These are phyloP conservation scores for Helianthus tuberosus DNA, from an alignment of 129 eudicot genomes.

Conservation along the genomic window DNA sequence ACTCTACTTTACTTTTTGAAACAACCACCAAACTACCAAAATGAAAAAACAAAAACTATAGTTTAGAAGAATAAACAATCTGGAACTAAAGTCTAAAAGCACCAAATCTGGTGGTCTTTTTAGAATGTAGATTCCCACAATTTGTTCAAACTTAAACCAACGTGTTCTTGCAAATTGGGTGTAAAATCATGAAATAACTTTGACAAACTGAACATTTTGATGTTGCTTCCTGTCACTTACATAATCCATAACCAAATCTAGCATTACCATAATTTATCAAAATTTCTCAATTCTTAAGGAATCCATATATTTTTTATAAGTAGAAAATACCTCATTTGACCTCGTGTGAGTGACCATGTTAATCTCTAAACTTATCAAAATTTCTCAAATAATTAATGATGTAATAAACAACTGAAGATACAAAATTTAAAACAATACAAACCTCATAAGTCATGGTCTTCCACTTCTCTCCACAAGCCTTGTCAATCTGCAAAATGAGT, in stretches of 20 bases:
- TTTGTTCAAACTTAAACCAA: background rate
- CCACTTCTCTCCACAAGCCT: conserved; percentile 98
- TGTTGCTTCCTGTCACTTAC: conserved; percentile 23
- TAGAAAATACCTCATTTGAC: background rate
- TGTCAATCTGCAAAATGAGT: conserved; percentile 65
- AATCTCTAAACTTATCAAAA: background rate
- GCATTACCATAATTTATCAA: background rate
- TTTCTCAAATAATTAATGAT: background rate
- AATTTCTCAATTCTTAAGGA: background rate
- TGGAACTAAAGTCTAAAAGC: conserved; percentile 1
- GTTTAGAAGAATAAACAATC: background rate
- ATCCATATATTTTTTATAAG: background rate
- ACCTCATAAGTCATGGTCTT: conserved; percentile 91
- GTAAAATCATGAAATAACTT: background rate
- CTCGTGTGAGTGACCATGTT: background rate
- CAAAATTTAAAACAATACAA: conserved; percentile 15
- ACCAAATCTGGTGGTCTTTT: background rate
- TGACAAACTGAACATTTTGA: background rate
- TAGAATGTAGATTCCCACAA: conserved; percentile 8
- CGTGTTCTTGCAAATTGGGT: background rate
- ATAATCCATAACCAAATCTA: background rate
- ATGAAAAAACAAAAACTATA: background rate
- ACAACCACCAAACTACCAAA: background rate
- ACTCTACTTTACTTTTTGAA: background rate
- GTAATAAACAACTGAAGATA: background rate